These are phyloP conservation scores for Phytophthora uliginosa DNA, from an alignment of 352 stramenopile species.

Conservation along the genomic window DNA sequence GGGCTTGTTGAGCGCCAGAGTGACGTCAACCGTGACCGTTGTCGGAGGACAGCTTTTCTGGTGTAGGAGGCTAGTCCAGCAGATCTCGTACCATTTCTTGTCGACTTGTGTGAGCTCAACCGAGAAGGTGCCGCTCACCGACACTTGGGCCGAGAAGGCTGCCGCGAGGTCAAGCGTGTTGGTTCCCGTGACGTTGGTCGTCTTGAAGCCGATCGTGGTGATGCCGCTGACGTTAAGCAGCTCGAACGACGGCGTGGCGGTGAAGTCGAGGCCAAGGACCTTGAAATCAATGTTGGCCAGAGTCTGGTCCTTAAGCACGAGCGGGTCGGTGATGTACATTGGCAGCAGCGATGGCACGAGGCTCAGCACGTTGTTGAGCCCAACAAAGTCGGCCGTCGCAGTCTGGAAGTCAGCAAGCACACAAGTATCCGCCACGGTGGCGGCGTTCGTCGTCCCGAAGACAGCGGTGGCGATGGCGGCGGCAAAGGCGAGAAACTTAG, in stretches of 20 bases:
- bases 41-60: conserved; percentile 43
- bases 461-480: conserved; percentile 20
- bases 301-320: conserved; percentile 39
- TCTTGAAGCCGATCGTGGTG: conserved; percentile 42
- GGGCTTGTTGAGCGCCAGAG: conserved; percentile 46
- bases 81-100: conserved; percentile 72
- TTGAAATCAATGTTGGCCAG: conserved; percentile 40
- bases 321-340: conserved; percentile 43
- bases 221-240: conserved; percentile 35
- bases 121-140: conserved; percentile 46
- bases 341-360: conserved; percentile 33
- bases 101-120: conserved; percentile 63
- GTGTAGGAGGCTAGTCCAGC: conserved; percentile 59
- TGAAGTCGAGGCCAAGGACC: conserved; percentile 41
- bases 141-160: conserved; percentile 47
- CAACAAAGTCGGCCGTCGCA: conserved; percentile 30
- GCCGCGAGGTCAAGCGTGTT: conserved; percentile 49
- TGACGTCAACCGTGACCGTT: conserved; percentile 46
- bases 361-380: conserved; percentile 42
- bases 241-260: conserved; percentile 43
- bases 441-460: conserved; percentile 25
- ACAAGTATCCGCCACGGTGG: conserved; percentile 37
- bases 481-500: conserved; percentile 50
- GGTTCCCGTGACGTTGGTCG: conserved; percentile 50
- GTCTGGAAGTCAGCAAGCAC: conserved; percentile 34